These are phyloP conservation scores for Aspergillus cejpii DNA, from an alignment of 2,329 filamentous ascomycete species.

Conservation along the genomic window DNA sequence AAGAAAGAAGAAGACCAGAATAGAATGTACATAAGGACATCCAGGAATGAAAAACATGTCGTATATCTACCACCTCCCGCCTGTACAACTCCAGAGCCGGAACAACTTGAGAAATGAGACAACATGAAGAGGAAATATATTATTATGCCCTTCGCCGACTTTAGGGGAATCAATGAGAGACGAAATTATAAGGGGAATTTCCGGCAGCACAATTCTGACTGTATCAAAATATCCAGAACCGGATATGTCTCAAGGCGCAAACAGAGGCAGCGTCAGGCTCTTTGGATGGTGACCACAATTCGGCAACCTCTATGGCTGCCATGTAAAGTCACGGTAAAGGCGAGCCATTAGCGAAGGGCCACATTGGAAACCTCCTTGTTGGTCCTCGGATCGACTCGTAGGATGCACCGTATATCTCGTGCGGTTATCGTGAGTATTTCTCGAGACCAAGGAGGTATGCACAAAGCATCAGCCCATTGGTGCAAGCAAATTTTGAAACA, in stretches of 20 bases:
- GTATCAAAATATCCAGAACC: background rate
- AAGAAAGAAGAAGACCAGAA: conserved; percentile 1
- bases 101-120: conserved; percentile 4
- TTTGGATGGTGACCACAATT: background rate
- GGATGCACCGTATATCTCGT: background rate
- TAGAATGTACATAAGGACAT: conserved; percentile 10
- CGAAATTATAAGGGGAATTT: conserved; percentile 2
- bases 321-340: background rate
- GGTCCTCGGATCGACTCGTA: background rate
- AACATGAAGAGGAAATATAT: background rate
- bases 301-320: background rate
- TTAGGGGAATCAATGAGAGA: conserved; percentile 9
- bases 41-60: conserved; percentile 13
- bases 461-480: background rate
- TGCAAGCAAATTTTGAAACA: background rate
- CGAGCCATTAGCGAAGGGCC: background rate
- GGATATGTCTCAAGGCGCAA: background rate
- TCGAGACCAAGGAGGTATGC: background rate
- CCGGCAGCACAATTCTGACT: background rate
- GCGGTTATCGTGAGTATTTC: background rate
- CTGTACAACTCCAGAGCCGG: conserved; percentile 21
- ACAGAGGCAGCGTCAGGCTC: background rate
- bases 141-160: conserved; percentile 6
- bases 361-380: too few species aligned
- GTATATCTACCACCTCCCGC: conserved; percentile 17